A percentile compares a stretch with the other conserved stretches of the same genome.
Evolutionary conservation across 2,329 filamentous ascomycete genomes (phyloP).

Genomic region (Colletotrichum magnum): DNA sequence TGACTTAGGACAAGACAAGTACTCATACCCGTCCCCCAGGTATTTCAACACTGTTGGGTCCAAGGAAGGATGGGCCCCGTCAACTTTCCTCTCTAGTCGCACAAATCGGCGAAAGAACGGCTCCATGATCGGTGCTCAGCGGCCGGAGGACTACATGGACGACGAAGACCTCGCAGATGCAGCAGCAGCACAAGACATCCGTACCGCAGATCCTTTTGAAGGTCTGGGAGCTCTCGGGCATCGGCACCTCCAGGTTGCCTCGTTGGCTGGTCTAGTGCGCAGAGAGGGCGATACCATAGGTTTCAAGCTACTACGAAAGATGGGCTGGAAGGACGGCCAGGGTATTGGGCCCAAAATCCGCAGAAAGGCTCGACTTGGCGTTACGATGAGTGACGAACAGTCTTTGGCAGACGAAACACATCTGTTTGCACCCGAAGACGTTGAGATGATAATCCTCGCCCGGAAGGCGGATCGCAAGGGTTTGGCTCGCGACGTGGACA

Average conservation of each 20-base stretch:
- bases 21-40: constrained; percentile 63
- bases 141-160: constrained; percentile 96
- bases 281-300: constrained; percentile 87
- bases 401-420: constrained; percentile 66
- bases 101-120: constrained; percentile 80
- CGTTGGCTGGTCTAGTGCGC: constrained; percentile 80
- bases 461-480: constrained; percentile 80
- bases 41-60: constrained; percentile 99
- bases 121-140: constrained; percentile 66
- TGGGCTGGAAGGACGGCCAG: constrained; percentile 97
- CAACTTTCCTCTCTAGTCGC: constrained; percentile 92
- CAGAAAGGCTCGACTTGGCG: constrained; percentile 78
- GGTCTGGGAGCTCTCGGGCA: constrained; percentile 79
- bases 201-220: constrained; percentile 81
- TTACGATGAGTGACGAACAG: constrained; percentile 47
- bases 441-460: constrained; percentile 75
- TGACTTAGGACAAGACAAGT: constrained; percentile 41
- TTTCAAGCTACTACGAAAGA: constrained; percentile 84
- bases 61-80: constrained; percentile 97
- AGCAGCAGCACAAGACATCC: constrained; percentile 81
- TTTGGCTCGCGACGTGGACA: constrained; percentile 75
- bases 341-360: constrained; percentile 91
- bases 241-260: constrained; percentile 22
- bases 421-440: constrained; percentile 89
- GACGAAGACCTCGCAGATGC: constrained; percentile 93